phyloP scores from a whole-genome alignment of 2,329 filamentous ascomycete genomes.

The Pestalotiopsis sp. region DNA sequence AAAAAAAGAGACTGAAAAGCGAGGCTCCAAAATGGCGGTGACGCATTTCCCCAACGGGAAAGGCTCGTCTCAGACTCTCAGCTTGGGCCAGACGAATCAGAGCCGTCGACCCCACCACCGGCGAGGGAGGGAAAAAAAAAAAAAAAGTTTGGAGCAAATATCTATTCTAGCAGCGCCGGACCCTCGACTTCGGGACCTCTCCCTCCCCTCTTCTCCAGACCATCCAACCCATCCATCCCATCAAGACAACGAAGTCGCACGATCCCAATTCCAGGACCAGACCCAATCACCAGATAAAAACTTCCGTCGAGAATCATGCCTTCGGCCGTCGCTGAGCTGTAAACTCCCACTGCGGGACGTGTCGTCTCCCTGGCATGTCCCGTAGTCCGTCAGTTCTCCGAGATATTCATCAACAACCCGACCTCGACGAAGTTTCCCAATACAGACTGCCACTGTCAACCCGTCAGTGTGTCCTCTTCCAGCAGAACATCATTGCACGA shows the following conservation, averaged over 20 bases:
- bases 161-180: conserved; percentile 27
- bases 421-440: conserved; percentile 67
- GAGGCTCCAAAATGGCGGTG: conserved; percentile 17
- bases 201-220: conserved; percentile 34
- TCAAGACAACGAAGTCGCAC: conserved; percentile 70
- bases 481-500: conserved; percentile 1
- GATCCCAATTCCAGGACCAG: conserved; percentile 37
- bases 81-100: conserved; percentile 26
- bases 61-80: conserved; percentile 14
- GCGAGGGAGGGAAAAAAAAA: conserved; percentile 24
- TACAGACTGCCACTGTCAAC: conserved; percentile 55
- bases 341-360: conserved; percentile 81
- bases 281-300: conserved; percentile 32
- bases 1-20: neutral
- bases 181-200: conserved; percentile 26
- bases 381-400: conserved; percentile 87
- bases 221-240: conserved; percentile 36
- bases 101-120: conserved; percentile 25
- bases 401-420: conserved; percentile 64
- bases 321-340: conserved; percentile 87
- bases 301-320: conserved; percentile 77
- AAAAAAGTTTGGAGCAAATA: conserved; percentile 27
- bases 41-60: conserved; percentile 15
- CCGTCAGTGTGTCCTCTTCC: conserved; percentile 25
- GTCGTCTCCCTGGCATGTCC: conserved; percentile 58